Base-by-base conservation (phyloP, 176 grass and related monocot species). In the Eragrostis curvula region DNA sequence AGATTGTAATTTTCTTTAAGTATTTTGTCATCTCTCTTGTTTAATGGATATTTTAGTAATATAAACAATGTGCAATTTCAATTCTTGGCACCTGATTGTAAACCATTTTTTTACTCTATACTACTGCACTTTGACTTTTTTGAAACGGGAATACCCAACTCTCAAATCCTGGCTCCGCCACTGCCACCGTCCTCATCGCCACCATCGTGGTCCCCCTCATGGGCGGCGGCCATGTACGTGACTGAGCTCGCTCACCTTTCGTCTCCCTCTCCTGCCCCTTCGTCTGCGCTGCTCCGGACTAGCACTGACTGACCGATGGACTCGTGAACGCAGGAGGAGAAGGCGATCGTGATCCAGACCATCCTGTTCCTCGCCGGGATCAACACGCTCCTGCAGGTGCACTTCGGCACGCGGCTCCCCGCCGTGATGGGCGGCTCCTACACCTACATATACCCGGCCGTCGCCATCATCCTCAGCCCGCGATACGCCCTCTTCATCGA, bases 311-410 rank as follows among this genome's bases (percentile, higher is more conserved):
- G 10, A 0, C 9, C 30, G 68, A n/a, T n/a, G n/a, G n/a, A n/a
- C n/a, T n/a, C n/a, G n/a, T 5, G 61, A 8, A 0, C 20, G 88
- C 88, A 98, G 95, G 88, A 71, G 73, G 96, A 98, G 86, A 98
- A 98, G 86, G 96, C 96, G 32, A 84, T 86, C 67, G 96, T 98
- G 86, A 95, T 98, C 78, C 92, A 98, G 81, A 88, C 96, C 75
- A 83, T 98, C 75, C 87, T 98, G 12, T 95, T 98, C 89, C 84
- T 98, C 0, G 79, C 96, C 11, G 92, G 90, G 55, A 98, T 95
- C 85, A 98, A 98, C 81, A 98, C 96, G 69, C 72, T 98, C 44
- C 79, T 92, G 67, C 96, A 98, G 87, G 96, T 91, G 0, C 84
- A 91, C 81, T 82, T 98, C 45, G 96, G 96, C 53, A 91, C 96